Base-by-base conservation (phyloP, 148 eudicot species). In the Rhododendron kiyosumense region DNA sequence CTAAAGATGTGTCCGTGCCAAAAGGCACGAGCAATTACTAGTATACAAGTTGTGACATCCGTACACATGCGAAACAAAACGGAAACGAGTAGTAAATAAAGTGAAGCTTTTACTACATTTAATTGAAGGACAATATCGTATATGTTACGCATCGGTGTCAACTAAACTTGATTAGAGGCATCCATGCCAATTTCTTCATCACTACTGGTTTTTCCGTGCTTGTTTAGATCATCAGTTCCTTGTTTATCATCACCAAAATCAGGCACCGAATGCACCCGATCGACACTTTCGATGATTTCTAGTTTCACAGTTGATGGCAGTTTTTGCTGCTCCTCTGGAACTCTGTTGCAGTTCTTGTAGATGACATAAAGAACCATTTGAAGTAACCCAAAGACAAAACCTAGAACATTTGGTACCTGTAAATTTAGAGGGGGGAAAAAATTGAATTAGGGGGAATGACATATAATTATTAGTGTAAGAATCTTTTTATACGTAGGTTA, bases 311-410 rank as follows among this genome's bases (percentile, higher is more conserved):
- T n/a, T 8, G 76, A 41, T 28, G 85, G 82, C 7, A 59, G 65
- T 34, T 86, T 45, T 14, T 71, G 76, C 41, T 76, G 81, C 51
- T 86, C 85, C 78, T 46, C 63, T 45, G 43, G 54, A 15, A 18
- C 81, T 81, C 32, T 54, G 10, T 82, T 32, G 83, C 28, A 32
- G 28, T 84, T 36, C 81, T 79, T 87, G 76, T 59, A 84, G 57
- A 81, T 26, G 7, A 69, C 28, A 45, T 86, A 86, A 2, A 87
- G 80, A 84, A 22, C 86, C 88, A 87, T 87, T 84, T 87, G 88
- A 7, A 87, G 45, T 38, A 87, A n/a, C 73, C 86, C 88, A 84
- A 87, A 87, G 5, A 65, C 54, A 24, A 87, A 87, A 11, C 88
- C 88, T 14, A 87, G 20, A 54, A 87, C 30, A 69, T 87, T 87